Base-by-base conservation (phyloP, 495 filamentous ascomycete genomes). In the Xylaria palmicola region DNA sequence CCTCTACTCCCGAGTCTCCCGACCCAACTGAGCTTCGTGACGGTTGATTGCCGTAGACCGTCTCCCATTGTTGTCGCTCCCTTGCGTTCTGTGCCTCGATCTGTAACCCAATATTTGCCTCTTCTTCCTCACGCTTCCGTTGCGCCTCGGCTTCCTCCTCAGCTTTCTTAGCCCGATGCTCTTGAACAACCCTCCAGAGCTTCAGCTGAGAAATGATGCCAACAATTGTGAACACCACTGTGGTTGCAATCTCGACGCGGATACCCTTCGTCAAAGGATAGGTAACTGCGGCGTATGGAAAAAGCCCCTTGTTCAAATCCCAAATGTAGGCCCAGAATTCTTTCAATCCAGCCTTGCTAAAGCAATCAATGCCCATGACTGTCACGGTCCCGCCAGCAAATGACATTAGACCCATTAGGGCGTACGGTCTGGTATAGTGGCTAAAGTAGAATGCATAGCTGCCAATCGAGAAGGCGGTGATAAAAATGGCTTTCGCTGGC, bases 301-400 rank as follows among this genome's bases (percentile, higher is more conserved):
- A 97, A 4, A 91, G 75, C 4, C 22, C 59, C 24, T 90, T 79
- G 70, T 97, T 97, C 36, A 97, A 78, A 51, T 79, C 80, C 93
- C 93, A 98, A 32, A 96, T 84, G 70, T 96, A 98, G 9, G 92
- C 81, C 93, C 93, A 98, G 60, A 97, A 97, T 69, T 97, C 93
- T 69, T 94, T 96, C 65, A 96, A 74, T 0, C 93, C 93, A 12
- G 92, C 93, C 50, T 87, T 79, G 65, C 88, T 93, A 67, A 92
- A 95, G 71, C 93, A 96, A 71, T 98, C 93, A 54, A 98, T 90
- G 6, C 93, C 93, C 6, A 98, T 72, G 6, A 94, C 80, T 0
- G 88, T 75, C 4, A 84, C 85, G 0, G 92, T 96, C 8, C 91
- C 87, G 12, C 93, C 93, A 27, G 88, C 79, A 68, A 97, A 94